These are phyloP conservation scores for Rhizomucor pusillus DNA, from an alignment of 371 early-diverging fungal species.

Conservation along the genomic window DNA sequence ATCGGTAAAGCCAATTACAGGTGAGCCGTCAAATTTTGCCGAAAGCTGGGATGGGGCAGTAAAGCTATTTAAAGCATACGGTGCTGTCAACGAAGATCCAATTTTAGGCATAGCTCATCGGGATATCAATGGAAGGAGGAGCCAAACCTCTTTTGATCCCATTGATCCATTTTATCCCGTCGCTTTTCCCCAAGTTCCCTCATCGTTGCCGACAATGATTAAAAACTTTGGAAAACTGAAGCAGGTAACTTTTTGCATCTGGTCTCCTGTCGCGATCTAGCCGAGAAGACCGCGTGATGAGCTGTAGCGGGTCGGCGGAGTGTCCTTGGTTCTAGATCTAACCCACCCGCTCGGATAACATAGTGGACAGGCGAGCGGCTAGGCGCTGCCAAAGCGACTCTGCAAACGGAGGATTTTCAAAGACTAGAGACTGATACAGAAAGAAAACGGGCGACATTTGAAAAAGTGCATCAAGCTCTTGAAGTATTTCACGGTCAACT, in stretches of 20 bases:
- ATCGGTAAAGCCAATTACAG: too few relatives aligned
- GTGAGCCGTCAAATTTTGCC: too few relatives aligned
- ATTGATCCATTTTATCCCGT: conserved; percentile 8
- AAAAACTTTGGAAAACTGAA: conserved; percentile 72
- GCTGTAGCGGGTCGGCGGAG: background rate
- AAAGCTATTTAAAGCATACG: too few relatives aligned
- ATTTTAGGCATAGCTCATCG: background rate
- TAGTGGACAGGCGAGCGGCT: conserved; percentile 54
- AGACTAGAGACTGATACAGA: conserved; percentile 35
- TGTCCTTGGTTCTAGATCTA: background rate
- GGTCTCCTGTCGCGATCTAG: background rate
- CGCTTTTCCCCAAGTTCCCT: conserved; percentile 11
- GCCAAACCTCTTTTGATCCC: conserved; percentile 1
- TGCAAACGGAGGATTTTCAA: conserved; percentile 47
- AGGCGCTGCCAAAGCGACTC: conserved; percentile 45
- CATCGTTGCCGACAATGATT: conserved; percentile 35
- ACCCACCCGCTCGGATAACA: background rate
- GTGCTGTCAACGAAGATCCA: too few relatives aligned
- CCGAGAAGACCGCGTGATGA: background rate
- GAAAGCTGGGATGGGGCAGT: too few relatives aligned
- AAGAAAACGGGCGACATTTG: conserved; percentile 28
- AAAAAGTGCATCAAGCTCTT: conserved; percentile 31
- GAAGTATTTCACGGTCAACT: conserved; percentile 22
- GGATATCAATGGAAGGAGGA: background rate
- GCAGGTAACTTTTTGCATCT: conserved; percentile 43